A percentile compares a stretch with the other conserved stretches of the same genome.
phyloP scores from a whole-genome alignment of 1,284 basidiomycete genomes.

The Ustilago shanxiensis region DNA sequence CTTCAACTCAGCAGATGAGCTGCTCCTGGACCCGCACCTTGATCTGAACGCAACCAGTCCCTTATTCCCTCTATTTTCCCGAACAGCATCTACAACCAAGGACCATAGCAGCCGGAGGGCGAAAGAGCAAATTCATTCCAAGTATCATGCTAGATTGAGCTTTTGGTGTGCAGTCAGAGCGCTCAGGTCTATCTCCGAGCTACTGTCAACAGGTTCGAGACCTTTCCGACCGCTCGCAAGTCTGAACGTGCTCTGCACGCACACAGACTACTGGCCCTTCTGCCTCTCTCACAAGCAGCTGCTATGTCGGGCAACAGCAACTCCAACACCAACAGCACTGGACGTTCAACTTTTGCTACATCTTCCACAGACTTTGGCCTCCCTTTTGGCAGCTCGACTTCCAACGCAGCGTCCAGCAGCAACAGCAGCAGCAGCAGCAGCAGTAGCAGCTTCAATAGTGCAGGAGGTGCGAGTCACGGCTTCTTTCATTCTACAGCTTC shows the following conservation, averaged over 20 bases:
- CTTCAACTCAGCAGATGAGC: neutral
- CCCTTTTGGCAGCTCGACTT: constrained; percentile 17
- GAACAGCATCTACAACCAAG: neutral
- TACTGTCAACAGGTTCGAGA: too few species aligned
- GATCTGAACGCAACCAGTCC: neutral
- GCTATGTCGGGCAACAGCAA: constrained; percentile 18
- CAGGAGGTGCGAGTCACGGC: constrained; percentile 4
- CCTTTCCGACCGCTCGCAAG: neutral
- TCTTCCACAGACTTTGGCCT: constrained; percentile 53
- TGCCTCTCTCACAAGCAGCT: neutral
- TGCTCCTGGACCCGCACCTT: neutral
- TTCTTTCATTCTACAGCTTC: constrained; percentile 24
- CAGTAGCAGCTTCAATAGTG: constrained; percentile 8
- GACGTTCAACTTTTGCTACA: constrained; percentile 31
- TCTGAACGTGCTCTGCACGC: too few species aligned
- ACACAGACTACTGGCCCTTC: neutral
- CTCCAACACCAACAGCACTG: constrained; percentile 1
- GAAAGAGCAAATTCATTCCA: neutral
- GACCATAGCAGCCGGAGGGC: neutral
- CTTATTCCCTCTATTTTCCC: neutral
- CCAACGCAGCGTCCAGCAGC: neutral
- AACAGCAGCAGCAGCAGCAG: constrained; percentile 1
- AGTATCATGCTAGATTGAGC: neutral
- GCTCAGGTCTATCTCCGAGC: neutral
- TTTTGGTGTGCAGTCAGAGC: neutral